Conservation (phyloP, 169 alveolate genomes). For the Plasmodium gaboni region DNA sequence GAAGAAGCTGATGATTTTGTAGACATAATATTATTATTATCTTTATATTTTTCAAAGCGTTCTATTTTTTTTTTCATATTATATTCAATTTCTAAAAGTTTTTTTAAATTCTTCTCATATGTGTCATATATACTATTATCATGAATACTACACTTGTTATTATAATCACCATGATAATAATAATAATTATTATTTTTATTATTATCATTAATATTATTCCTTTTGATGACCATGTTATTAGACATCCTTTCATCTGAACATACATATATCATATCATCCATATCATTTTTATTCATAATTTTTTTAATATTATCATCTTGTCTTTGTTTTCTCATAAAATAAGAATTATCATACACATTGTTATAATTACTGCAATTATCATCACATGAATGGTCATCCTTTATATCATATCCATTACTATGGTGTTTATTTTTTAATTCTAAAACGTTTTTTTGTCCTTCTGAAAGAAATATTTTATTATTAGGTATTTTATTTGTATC, state of each 20-base stretch:
- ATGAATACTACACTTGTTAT: not conserved
- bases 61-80: constrained; percentile 51
- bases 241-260: too few relatives aligned
- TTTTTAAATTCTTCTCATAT: constrained; percentile 29
- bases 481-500: constrained; percentile 19
- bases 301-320: too few relatives aligned
- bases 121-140: constrained; percentile 5
- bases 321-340: not conserved
- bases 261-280: too few relatives aligned
- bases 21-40: not conserved
- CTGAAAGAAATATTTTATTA: not conserved
- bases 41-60: constrained; percentile 7
- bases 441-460: too few relatives aligned
- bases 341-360: not conserved
- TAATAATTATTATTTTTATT: not conserved
- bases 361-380: not conserved
- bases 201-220: not conserved
- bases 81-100: constrained; percentile 41
- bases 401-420: not conserved
- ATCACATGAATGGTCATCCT: not conserved
- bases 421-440: not conserved
- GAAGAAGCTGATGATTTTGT: too few relatives aligned
- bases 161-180: not conserved
- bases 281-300: too few relatives aligned
- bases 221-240: too few relatives aligned